Base-by-base conservation (phyloP, 371 early-diverging fungal genomes). In the Rhizomucor pusillus region DNA sequence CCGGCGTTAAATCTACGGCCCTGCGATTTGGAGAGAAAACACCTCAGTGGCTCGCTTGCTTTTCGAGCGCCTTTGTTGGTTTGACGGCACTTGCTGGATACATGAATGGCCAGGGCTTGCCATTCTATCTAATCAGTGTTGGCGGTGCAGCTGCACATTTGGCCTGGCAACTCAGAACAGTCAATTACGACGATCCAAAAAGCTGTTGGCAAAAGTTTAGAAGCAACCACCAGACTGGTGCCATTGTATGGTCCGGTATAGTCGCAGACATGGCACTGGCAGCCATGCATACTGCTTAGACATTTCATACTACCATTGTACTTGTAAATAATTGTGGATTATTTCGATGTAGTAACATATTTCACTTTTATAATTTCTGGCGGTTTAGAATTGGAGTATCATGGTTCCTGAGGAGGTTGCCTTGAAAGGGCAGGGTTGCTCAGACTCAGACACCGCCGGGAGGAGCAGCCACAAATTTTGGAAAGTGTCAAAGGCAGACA, bases 1-100 rank as follows among this genome's bases (percentile, higher is more conserved):
- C 85, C 11, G 96, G 97, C 4, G 89, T 96, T 48, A 93, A 94
- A 64, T 95, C 96, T 0, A 97, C 98, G 3, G 95, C 97, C 0
- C 62, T 97, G 7, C 75, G 82, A 1, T 94, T 97, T 72, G 94
- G 87, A 2, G 85, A 87, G 14, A 77, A 82, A 34, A 87, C 91
- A 1, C 84, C 84, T 34, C 65, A 73, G 33, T 88, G 85, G 68
- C 73, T 96, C 14, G 66, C 88, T 1, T 82, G 75, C 0, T 94
- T 95, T 62, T 87, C 93, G 0, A 67, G 80, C 1, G 62, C 81
- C 0, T 88, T 90, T 45, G 70, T 93, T 4, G 78, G 80, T 0
- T 65, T 88, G 57, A 65, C 94, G 1, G 81, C 82, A 3, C 40
- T 89, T 1, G 79, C 92, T 1, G 95, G 95, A 0, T 87, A 85